Conservation (phyloP, 1,139 yeast genomes). For the Debaryomyces psychrophilus region DNA sequence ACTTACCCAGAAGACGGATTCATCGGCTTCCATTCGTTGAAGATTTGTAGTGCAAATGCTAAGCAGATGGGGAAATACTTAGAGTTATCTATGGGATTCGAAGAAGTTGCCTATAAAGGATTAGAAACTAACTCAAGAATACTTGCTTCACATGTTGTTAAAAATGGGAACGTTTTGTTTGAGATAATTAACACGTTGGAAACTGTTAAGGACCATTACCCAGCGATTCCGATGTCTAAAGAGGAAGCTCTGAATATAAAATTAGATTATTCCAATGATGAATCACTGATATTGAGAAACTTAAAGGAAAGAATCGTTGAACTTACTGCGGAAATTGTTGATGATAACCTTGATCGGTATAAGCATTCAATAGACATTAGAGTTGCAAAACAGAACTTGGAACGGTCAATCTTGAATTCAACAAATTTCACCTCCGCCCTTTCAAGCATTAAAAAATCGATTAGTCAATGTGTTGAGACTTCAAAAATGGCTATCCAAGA, state of each 20-base stretch:
- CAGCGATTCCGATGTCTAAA: constrained; percentile 20
- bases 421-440: constrained; percentile 16
- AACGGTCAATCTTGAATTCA: constrained; percentile 21
- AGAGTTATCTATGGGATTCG: constrained; percentile 62
- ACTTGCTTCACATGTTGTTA: constrained; percentile 61
- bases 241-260: constrained; percentile 16
- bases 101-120: constrained; percentile 62
- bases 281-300: constrained; percentile 14
- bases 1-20: constrained; percentile 36
- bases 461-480: constrained; percentile 21
- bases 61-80: constrained; percentile 62
- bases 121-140: constrained; percentile 67
- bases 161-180: constrained; percentile 58
- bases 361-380: constrained; percentile 7
- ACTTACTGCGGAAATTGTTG: constrained; percentile 24
- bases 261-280: constrained; percentile 7
- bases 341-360: constrained; percentile 19
- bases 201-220: constrained; percentile 21
- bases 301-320: constrained; percentile 22
- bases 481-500: constrained; percentile 26
- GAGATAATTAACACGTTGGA: constrained; percentile 44
- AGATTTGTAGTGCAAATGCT: constrained; percentile 57
- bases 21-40: constrained; percentile 35
- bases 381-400: constrained; percentile 16
- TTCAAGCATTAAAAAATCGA: constrained; percentile 16